Conservation (phyloP, 2,329 filamentous ascomycete species). For the Fusarium avenaceum region DNA sequence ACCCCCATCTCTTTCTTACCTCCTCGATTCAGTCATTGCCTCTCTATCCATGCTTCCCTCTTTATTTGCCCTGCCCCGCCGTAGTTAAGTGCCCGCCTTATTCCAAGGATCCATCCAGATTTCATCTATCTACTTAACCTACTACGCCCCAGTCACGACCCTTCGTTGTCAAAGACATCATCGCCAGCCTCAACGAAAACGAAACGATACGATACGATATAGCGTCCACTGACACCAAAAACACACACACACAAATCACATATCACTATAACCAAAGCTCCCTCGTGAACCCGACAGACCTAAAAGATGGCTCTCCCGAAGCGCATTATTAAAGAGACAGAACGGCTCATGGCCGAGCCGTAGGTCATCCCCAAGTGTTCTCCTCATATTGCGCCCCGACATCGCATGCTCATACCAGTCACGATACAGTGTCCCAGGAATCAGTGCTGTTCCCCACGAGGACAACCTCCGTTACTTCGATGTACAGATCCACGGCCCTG, state of each 20-base stretch:
- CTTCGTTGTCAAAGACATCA: conserved; percentile 21
- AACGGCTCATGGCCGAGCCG: conserved; percentile 96
- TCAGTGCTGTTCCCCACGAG: conserved; percentile 94
- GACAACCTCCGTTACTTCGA: conserved; percentile 99
- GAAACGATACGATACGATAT: conserved; percentile 3
- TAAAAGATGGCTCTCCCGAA: conserved; percentile 83
- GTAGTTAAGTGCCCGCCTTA: conserved; percentile 35
- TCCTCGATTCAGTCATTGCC: conserved; percentile 1
- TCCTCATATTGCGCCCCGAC: conserved; percentile 15
- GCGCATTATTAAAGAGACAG: conserved; percentile 98
- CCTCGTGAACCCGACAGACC: background rate
- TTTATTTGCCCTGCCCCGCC: conserved; percentile 31
- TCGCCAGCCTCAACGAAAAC: conserved; percentile 3
- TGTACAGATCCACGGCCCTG: conserved; percentile 93
- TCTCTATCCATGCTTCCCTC: background rate
- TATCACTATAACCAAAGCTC: background rate
- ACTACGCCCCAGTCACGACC: conserved; percentile 10
- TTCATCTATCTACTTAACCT: conserved; percentile 6
- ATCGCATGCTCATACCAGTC: conserved; percentile 40
- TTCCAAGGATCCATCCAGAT: conserved; percentile 26
- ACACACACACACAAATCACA: background rate
- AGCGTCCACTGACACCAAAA: background rate
- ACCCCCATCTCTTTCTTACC: background rate
- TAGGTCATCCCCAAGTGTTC: conserved; percentile 62
- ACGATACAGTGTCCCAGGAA: conserved; percentile 84